Evolutionary conservation across 768 basidiomycete species (phyloP).

Genomic region (Melanogaster broomeanus): DNA sequence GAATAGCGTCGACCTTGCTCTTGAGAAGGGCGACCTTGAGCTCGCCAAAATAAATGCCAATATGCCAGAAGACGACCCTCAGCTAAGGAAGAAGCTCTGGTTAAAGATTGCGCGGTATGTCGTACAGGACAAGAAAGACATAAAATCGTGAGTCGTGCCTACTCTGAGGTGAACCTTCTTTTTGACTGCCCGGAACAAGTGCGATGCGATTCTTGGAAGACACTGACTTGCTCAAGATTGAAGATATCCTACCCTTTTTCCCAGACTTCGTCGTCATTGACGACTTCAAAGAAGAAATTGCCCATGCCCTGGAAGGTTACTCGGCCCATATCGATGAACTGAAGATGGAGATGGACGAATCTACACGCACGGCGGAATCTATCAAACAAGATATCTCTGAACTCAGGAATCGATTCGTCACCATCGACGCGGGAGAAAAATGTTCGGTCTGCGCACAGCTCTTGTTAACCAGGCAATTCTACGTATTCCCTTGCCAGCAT

Average conservation of each 20-base stretch:
- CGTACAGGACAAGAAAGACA: conserved; percentile 96
- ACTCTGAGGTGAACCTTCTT: background rate
- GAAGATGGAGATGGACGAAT: conserved; percentile 95
- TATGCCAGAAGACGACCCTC: conserved; percentile 88
- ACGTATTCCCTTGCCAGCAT: conserved; percentile 98
- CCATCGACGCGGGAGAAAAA: conserved; percentile 83
- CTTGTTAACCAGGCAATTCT: conserved; percentile 89
- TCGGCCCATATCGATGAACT: conserved; percentile 87
- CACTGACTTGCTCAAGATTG: conserved; percentile 93
- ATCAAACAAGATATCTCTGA: conserved; percentile 91
- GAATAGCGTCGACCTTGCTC: conserved; percentile 91
- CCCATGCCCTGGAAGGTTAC: conserved; percentile 92
- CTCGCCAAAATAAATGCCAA: conserved; percentile 95
- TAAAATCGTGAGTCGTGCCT: conserved; percentile 79
- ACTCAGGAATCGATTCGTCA: conserved; percentile 87
- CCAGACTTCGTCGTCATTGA: conserved; percentile 99
- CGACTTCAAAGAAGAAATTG: conserved; percentile 99
- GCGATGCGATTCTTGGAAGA: conserved; percentile 97
- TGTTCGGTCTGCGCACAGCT: conserved; percentile 80
- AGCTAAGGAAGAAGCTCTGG: conserved; percentile 92
- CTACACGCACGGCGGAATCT: conserved; percentile 86
- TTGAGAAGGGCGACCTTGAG: conserved; percentile 93
- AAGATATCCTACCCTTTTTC: conserved; percentile 99
- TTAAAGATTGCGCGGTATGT: conserved; percentile 98
- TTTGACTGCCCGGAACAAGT: conserved; percentile 41